Conservation (phyloP, 495 filamentous ascomycete genomes). For the Xylaria cubensis region DNA sequence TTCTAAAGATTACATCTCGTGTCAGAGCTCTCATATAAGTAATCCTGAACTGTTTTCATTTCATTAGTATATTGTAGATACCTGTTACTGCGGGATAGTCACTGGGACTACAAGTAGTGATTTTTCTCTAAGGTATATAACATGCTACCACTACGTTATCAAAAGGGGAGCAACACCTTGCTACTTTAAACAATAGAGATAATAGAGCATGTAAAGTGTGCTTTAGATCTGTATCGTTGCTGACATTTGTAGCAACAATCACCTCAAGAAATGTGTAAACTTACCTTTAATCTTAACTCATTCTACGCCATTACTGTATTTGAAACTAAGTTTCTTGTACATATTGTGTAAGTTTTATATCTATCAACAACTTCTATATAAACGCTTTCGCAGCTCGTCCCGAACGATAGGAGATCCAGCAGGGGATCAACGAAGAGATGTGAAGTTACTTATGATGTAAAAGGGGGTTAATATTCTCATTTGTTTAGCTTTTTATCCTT, state of each 20-base stretch:
- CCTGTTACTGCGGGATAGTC: neutral
- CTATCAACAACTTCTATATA: neutral
- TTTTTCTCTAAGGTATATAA: neutral
- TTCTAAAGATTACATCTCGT: neutral
- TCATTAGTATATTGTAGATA: neutral
- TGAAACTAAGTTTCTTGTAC: neutral
- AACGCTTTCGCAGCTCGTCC: neutral
- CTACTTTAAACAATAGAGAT: neutral
- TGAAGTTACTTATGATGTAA: neutral
- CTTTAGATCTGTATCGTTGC: neutral
- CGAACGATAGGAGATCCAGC: neutral
- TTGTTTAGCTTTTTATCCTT: neutral
- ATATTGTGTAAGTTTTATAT: too few species aligned
- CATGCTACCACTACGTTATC: neutral
- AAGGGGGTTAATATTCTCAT: neutral
- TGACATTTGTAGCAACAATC: neutral
- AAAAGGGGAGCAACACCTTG: neutral
- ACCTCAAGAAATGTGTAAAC: neutral
- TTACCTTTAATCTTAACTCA: neutral
- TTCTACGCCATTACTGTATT: neutral
- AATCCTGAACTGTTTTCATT: neutral
- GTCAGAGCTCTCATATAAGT: neutral
- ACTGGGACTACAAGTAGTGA: neutral
- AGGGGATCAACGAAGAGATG: neutral
- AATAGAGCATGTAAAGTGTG: neutral